Percentiles rank a stretch among this genome's conserved stretches.
Evolutionary conservation across 306 rosid species (phyloP).

Genomic region (Trifolium dubium): DNA sequence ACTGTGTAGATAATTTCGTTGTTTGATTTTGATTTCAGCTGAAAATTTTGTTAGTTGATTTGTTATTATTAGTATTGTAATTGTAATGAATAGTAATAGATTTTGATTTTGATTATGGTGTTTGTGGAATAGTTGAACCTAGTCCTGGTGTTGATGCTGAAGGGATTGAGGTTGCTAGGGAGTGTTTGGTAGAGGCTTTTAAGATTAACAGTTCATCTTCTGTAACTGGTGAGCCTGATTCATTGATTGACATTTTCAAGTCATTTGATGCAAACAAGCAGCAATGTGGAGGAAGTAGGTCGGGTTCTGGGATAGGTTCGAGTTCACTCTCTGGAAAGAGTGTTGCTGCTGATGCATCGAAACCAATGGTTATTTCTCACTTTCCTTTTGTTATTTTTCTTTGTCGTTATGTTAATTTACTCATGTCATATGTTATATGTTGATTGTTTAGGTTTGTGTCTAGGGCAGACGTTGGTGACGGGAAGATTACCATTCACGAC

Average conservation of each 20-base stretch:
- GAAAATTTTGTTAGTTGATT: neutral
- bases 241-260: slow-evolving; percentile 68
- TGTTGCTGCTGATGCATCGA: slow-evolving; percentile 41
- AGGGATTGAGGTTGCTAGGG: slow-evolving; percentile 82
- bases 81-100: neutral
- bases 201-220: slow-evolving; percentile 52
- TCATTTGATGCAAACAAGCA: slow-evolving; percentile 55
- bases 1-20: neutral
- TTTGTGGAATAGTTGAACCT: slow-evolving; percentile 67
- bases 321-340: slow-evolving; percentile 50
- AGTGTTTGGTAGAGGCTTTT: slow-evolving; percentile 78
- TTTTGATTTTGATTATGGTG: slow-evolving; percentile 22
- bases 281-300: slow-evolving; percentile 44
- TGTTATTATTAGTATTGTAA: neutral
- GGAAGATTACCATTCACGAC: neutral
- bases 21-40: neutral
- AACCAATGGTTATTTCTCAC: slow-evolving; percentile 44
- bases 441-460: neutral
- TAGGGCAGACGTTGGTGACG: neutral
- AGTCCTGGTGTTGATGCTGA: slow-evolving; percentile 69
- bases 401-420: slow-evolving; percentile 10
- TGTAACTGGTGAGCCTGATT: slow-evolving; percentile 46
- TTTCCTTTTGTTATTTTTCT: neutral
- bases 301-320: slow-evolving; percentile 48
- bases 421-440: neutral